Percentiles rank a stretch among this genome's conserved stretches.
These are phyloP conservation scores for Fennellomyces sp. DNA, from an alignment of 371 early-diverging fungal genomes.

Conservation along the genomic window DNA sequence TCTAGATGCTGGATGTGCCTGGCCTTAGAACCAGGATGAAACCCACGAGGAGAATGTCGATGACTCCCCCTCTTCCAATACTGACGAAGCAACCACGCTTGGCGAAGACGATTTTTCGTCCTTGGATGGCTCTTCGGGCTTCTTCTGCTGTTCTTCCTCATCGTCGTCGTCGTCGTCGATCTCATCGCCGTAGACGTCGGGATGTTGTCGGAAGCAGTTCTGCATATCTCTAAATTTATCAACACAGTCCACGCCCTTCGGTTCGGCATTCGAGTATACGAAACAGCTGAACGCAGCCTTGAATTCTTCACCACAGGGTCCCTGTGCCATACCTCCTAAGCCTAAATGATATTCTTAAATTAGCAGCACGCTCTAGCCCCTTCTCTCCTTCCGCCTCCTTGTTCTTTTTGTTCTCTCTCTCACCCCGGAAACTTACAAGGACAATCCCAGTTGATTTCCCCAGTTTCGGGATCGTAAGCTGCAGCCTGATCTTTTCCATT, in stretches of 20 bases:
- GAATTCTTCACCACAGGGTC: constrained; percentile 96
- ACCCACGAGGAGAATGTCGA: constrained; percentile 11
- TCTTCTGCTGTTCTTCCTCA: constrained; percentile 55
- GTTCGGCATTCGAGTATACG: constrained; percentile 86
- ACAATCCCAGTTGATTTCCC: constrained; percentile 99
- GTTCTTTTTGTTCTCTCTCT: not conserved
- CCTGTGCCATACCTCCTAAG: constrained; percentile 93
- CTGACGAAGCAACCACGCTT: constrained; percentile 4
- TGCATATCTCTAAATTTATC: constrained; percentile 86
- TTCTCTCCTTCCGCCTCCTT: too few relatives aligned
- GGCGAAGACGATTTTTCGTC: not conserved
- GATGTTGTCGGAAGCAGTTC: constrained; percentile 80
- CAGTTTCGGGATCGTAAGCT: constrained; percentile 76
- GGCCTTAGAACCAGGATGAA: constrained; percentile 19
- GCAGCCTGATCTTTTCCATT: constrained; percentile 39
- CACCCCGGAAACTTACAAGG: constrained; percentile 69
- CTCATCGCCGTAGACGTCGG: constrained; percentile 78
- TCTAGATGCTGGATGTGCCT: too few relatives aligned
- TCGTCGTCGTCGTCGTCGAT: constrained; percentile 62
- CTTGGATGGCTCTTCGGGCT: not conserved
- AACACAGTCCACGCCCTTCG: constrained; percentile 88
- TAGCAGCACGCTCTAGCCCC: not conserved
- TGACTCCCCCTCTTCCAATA: constrained; percentile 13
- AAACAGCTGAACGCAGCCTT: constrained; percentile 98
- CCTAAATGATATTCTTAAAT: constrained; percentile 21